Percentiles rank a stretch among this genome's conserved stretches.
Evolutionary conservation across 257 asterid genomes (phyloP).

Genomic region (Solanum pennellii): DNA sequence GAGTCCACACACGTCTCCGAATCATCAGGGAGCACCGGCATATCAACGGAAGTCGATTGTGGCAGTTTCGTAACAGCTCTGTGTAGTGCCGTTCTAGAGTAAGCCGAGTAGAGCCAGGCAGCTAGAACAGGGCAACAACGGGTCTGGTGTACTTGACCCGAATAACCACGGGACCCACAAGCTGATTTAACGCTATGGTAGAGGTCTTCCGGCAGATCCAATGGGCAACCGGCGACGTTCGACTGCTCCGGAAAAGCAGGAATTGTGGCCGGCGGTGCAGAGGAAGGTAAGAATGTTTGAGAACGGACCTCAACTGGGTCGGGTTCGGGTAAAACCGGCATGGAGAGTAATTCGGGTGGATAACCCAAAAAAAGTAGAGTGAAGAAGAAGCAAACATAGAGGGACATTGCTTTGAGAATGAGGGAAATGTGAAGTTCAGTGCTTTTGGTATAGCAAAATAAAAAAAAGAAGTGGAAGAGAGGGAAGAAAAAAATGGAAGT

Average conservation of each 20-base stretch:
- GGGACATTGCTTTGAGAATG: conserved; percentile 38
- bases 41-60: conserved; percentile 39
- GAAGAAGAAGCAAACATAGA: conserved; percentile 11
- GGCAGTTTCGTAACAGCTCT: conserved; percentile 16
- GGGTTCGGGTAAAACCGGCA: conserved; percentile 50
- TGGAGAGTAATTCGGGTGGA: conserved; percentile 18
- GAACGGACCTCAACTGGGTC: conserved; percentile 40
- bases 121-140: conserved; percentile 94
- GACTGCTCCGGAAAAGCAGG: conserved; percentile 97
- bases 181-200: conserved; percentile 57
- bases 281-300: conserved; percentile 36
- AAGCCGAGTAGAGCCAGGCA: conserved; percentile 88
- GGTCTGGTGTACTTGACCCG: conserved; percentile 50
- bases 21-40: conserved; percentile 87
- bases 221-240: conserved; percentile 47
- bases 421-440: not conserved
- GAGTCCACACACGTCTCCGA: conserved; percentile 80
- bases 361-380: conserved; percentile 17
- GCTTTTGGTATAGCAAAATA: not conserved
- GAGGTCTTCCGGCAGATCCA: conserved; percentile 71
- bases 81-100: conserved; percentile 57
- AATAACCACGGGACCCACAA: conserved; percentile 29
- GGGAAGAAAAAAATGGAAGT: not conserved
- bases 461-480: not conserved
- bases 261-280: conserved; percentile 59